phyloP scores from a whole-genome alignment of 768 basidiomycete genomes.

The Tulasnella sp. region DNA sequence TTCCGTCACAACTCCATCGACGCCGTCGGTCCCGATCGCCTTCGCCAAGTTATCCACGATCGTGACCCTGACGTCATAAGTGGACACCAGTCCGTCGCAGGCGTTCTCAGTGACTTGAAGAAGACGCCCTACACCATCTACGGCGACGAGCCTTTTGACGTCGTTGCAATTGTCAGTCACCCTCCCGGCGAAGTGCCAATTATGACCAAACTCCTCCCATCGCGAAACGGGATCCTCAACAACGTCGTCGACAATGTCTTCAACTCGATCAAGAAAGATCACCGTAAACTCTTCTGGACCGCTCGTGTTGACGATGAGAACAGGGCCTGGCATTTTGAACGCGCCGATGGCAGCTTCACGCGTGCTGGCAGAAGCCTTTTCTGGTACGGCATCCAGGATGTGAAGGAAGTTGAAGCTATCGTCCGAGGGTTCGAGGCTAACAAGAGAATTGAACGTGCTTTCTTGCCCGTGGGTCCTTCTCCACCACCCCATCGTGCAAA shows the following conservation, averaged over 20 bases:
- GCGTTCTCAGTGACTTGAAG: slow-evolving; percentile 70
- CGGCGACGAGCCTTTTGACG: slow-evolving; percentile 96
- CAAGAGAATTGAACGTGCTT: slow-evolving; percentile 75
- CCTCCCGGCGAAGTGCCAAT: slow-evolving; percentile 82
- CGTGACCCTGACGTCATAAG: slow-evolving; percentile 84
- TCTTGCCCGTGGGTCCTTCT: slow-evolving; percentile 74
- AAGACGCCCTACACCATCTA: slow-evolving; percentile 84
- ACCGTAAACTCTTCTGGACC: slow-evolving; percentile 95
- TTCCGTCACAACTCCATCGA: slow-evolving; percentile 79
- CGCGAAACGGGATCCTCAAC: slow-evolving; percentile 81
- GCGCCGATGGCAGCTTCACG: slow-evolving; percentile 95
- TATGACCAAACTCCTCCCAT: slow-evolving; percentile 83
- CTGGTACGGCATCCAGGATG: slow-evolving; percentile 93
- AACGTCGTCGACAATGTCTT: slow-evolving; percentile 96
- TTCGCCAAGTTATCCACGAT: slow-evolving; percentile 90
- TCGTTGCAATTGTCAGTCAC: slow-evolving; percentile 85
- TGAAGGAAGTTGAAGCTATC: slow-evolving; percentile 78
- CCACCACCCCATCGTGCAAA: slow-evolving; percentile 42
- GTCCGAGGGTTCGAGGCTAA: slow-evolving; percentile 55
- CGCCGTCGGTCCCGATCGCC: slow-evolving; percentile 79
- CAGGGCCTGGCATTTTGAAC: slow-evolving; percentile 96
- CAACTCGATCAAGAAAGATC: slow-evolving; percentile 89
- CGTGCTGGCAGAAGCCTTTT: slow-evolving; percentile 86
- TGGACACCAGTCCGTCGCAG: slow-evolving; percentile 75
- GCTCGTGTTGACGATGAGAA: slow-evolving; percentile 92